Evolutionary conservation across 768 basidiomycete genomes (phyloP), one percentile per base, ranked within the genome.

Genomic region (Lactifluus piperatus): DNA sequence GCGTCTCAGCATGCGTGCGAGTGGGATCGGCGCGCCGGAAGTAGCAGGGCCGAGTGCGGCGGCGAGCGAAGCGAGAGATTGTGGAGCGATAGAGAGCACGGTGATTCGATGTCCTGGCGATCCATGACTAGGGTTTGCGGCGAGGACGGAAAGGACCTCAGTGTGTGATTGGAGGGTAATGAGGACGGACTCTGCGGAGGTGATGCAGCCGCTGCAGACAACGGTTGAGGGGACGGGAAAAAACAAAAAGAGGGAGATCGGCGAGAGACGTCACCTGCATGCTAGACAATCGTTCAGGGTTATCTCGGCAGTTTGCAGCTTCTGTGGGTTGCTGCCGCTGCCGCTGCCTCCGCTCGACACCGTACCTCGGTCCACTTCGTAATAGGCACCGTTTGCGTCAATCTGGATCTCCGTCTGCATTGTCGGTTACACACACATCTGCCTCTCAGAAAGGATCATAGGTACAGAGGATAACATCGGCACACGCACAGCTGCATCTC

Each of bases 251-350:
- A 14, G 9, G 0, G 29, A 4, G 32, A 18, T 22, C 16, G 24
- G 29, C 5, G 39, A 26, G 43, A 39, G 27, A n/a, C 11, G 27
- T 39, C 14, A 91, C 94, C 93, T 97, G 80, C 97, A 98, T 26
- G 97, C 97, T 47, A 99, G 78, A 74, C 97, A 99, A 69, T 99
- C 97, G 64, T 97, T 98, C 66, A 99, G 72, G 69, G 86, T 98
- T 64, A 99, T 92, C 71, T 98, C 89, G 2, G 97, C 97, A 65
- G 92, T 91, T 66, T 92, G 82, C 11, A 99, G 78, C 72, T 91
- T 94, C 71, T 77, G 78, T 32, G 72, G n/a, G 72, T 34, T 71
- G n/a, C n/a, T n/a, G n/a, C n/a, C n/a, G n/a, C 27, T 37, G 20
- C 41, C 8, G 24, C 8, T 49, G 27, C 32, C 43, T 20, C 30